These are phyloP conservation scores for Yamadazyma philogaea DNA, from an alignment of 805 yeast species.

Conservation along the genomic window DNA sequence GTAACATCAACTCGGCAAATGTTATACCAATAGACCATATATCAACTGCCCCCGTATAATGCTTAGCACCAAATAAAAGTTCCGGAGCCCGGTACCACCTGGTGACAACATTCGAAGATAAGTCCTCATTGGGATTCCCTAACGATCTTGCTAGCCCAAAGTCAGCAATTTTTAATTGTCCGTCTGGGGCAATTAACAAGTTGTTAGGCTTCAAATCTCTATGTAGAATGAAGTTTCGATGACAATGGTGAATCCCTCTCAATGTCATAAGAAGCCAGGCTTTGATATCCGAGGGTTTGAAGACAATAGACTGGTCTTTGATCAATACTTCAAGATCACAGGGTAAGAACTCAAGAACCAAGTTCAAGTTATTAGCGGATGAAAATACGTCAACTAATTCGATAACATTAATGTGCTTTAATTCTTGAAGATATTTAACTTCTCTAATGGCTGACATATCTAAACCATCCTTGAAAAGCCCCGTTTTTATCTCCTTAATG, in stretches of 20 bases:
- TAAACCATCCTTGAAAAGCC: slow-evolving; percentile 90
- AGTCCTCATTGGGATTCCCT: slow-evolving; percentile 66
- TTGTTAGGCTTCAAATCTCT: slow-evolving; percentile 94
- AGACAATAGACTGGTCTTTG: slow-evolving; percentile 71
- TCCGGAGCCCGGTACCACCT: slow-evolving; percentile 98
- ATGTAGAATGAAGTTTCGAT: slow-evolving; percentile 83
- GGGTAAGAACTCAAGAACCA: slow-evolving; percentile 86
- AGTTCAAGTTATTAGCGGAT: slow-evolving; percentile 59
- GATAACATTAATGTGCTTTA: slow-evolving; percentile 69
- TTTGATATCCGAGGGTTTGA: slow-evolving; percentile 83
- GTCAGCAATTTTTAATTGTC: slow-evolving; percentile 92
- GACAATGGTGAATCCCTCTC: slow-evolving; percentile 94
- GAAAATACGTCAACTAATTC: slow-evolving; percentile 87
- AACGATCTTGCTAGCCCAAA: slow-evolving; percentile 90
- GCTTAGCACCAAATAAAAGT: slow-evolving; percentile 82
- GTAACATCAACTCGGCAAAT: slow-evolving; percentile 91
- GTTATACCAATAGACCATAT: slow-evolving; percentile 54
- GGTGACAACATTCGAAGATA: slow-evolving; percentile 94
- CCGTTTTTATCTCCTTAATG: slow-evolving; percentile 91
- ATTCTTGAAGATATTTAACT: slow-evolving; percentile 81
- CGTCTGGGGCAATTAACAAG: slow-evolving; percentile 79
- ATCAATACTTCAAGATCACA: slow-evolving; percentile 88
- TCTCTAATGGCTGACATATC: slow-evolving; percentile 98
- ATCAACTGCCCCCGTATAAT: slow-evolving; percentile 71
- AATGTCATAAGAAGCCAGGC: slow-evolving; percentile 93